Evolutionary conservation across 306 rosid genomes (phyloP).

Genomic region (Betula pendula): DNA sequence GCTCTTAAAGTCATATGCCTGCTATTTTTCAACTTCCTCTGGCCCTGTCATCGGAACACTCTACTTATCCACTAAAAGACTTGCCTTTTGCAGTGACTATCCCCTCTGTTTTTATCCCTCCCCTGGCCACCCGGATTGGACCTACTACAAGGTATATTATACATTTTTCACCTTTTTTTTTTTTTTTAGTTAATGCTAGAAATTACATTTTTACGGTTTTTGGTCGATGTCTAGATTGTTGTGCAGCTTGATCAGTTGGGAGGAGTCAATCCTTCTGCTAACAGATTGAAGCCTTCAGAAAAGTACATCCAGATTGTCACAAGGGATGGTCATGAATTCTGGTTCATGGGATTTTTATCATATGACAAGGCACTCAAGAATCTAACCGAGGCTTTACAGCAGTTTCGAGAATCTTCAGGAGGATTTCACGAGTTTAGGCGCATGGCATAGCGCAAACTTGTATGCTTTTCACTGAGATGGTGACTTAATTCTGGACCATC

Average conservation of each 20-base stretch:
- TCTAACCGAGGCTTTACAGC: constrained; percentile 41
- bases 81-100: constrained; percentile 78
- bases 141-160: constrained; percentile 58
- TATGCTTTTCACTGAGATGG: neutral
- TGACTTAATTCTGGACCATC: neutral
- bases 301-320: constrained; percentile 49
- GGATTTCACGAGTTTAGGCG: neutral
- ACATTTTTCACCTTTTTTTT: neutral
- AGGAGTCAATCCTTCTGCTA: constrained; percentile 48
- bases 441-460: neutral
- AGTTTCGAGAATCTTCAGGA: constrained; percentile 20
- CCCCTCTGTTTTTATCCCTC: constrained; percentile 48
- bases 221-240: constrained; percentile 44
- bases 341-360: constrained; percentile 75
- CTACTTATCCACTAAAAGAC: constrained; percentile 55
- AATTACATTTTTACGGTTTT: neutral
- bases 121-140: constrained; percentile 41
- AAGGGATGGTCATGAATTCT: constrained; percentile 65
- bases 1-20: constrained; percentile 57
- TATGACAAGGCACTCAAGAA: constrained; percentile 65
- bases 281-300: constrained; percentile 54
- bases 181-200: neutral
- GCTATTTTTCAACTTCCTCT: constrained; percentile 57
- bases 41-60: constrained; percentile 73
- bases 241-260: constrained; percentile 52